phyloP scores from a whole-genome alignment of 345 rosid genomes.

The Trapa bicornis region DNA sequence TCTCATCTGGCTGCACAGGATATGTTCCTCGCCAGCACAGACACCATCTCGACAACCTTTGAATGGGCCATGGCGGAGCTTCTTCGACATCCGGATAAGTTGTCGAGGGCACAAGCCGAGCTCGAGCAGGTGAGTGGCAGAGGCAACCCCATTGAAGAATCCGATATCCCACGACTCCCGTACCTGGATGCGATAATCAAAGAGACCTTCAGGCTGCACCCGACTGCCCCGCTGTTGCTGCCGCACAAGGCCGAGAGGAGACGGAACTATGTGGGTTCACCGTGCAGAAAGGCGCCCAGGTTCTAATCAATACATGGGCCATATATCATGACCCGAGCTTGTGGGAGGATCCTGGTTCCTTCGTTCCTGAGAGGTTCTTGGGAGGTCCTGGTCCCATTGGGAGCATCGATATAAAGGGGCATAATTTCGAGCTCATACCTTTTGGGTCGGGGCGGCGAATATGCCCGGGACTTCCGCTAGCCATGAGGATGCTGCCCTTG shows the following conservation, averaged over 20 bases:
- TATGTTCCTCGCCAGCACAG: conserved; percentile 28
- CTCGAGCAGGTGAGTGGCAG: conserved; percentile 7
- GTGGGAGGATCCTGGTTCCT: too few relatives aligned
- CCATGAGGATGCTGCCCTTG: conserved; percentile 15
- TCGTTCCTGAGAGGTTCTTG: neutral
- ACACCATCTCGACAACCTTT: conserved; percentile 31
- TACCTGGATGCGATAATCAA: too few relatives aligned
- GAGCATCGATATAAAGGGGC: conserved; percentile 13
- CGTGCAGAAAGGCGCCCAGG: too few relatives aligned
- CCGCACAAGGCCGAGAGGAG: too few relatives aligned
- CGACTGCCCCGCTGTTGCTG: too few relatives aligned
- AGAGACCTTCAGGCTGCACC: too few relatives aligned
- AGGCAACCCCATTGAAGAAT: too few relatives aligned
- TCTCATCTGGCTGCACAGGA: neutral
- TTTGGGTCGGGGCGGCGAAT: conserved; percentile 19
- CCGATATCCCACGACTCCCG: too few relatives aligned
- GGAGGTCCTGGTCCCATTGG: neutral
- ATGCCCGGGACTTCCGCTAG: conserved; percentile 34
- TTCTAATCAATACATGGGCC: too few relatives aligned
- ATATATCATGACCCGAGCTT: too few relatives aligned
- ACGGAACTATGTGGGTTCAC: too few relatives aligned
- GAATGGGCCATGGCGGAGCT: conserved; percentile 50
- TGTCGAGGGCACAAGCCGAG: conserved; percentile 23
- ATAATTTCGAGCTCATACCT: conserved; percentile 12
- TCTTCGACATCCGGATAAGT: conserved; percentile 17